Evolutionary conservation across 2,329 filamentous ascomycete species (phyloP).

Genomic region (Claviceps cyperi): DNA sequence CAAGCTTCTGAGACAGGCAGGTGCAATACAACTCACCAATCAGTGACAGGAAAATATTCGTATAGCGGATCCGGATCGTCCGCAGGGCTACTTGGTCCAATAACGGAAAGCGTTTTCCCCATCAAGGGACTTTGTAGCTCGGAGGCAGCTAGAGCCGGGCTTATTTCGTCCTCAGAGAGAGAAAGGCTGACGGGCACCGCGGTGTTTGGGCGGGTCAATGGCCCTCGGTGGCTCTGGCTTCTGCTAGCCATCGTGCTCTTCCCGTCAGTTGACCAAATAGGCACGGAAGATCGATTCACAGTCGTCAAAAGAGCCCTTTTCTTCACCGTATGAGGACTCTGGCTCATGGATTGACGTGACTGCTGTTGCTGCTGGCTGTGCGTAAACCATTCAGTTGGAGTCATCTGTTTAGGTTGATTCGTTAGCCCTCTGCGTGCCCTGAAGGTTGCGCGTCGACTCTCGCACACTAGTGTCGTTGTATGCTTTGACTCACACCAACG

Average conservation of each 20-base stretch:
- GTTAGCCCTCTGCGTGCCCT: not conserved
- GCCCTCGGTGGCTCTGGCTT: slow-evolving; percentile 10
- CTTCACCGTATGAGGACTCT: slow-evolving; percentile 35
- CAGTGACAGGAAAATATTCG: slow-evolving; percentile 88
- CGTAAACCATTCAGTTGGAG: slow-evolving; percentile 27
- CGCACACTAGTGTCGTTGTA: no score
- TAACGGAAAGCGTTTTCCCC: slow-evolving; percentile 22
- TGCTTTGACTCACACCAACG: slow-evolving; percentile 17
- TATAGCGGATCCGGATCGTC: slow-evolving; percentile 77
- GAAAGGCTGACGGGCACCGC: slow-evolving; percentile 36
- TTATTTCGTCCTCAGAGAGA: slow-evolving; percentile 45
- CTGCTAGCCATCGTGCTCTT: slow-evolving; percentile 12
- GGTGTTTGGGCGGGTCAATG: slow-evolving; percentile 14
- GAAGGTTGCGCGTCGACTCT: no score
- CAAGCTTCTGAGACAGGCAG: not conserved
- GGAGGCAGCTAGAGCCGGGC: slow-evolving; percentile 35
- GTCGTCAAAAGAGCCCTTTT: slow-evolving; percentile 38
- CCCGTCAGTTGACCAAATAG: slow-evolving; percentile 30
- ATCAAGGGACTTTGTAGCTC: slow-evolving; percentile 37
- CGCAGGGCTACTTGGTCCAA: slow-evolving; percentile 41
- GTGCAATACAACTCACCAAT: slow-evolving; percentile 42
- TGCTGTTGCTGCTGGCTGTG: slow-evolving; percentile 18
- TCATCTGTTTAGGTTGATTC: slow-evolving; percentile 13
- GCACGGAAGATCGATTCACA: slow-evolving; percentile 37
- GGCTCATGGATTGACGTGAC: slow-evolving; percentile 17